phyloP scores from a whole-genome alignment of 1,284 basidiomycete genomes.

The Microbotryum intermedium region DNA sequence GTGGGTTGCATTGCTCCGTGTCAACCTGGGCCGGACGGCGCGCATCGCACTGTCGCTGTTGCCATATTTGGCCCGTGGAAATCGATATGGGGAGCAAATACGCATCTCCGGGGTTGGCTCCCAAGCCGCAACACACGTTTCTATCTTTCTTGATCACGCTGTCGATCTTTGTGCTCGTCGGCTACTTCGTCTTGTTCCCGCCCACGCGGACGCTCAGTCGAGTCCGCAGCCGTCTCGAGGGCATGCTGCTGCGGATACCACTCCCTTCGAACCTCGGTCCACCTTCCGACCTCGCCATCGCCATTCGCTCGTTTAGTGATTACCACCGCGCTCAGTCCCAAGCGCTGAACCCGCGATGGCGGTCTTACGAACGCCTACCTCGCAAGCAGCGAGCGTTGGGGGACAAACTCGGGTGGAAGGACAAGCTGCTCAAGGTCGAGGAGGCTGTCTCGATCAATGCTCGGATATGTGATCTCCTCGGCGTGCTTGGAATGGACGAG shows the following conservation, averaged over 20 bases:
- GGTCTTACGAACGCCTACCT: conserved; percentile 10
- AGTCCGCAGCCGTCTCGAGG: no score
- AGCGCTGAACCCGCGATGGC: conserved; percentile 5
- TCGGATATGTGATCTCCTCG: conserved; percentile 46
- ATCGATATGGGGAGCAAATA: no score
- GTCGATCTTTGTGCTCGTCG: no score
- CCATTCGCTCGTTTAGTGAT: conserved; percentile 9
- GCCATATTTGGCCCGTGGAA: no score
- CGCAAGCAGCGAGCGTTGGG: conserved; percentile 38
- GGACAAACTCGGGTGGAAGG: conserved; percentile 49
- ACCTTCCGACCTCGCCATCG: conserved; percentile 14
- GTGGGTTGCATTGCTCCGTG: no score
- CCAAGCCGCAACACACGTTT: no score
- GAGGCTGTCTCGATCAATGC: conserved; percentile 47
- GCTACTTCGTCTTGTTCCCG: no score
- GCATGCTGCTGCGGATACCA: conserved; percentile 1
- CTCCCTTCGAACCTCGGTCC: conserved; percentile 1
- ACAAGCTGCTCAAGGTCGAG: conserved; percentile 47
- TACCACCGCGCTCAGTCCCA: conserved; percentile 10
- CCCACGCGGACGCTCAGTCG: no score
- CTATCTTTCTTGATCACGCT: no score
- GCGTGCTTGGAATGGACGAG: conserved; percentile 40
- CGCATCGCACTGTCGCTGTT: no score
- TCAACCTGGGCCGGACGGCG: no score
- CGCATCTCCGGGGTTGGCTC: no score